phyloP scores from a whole-genome alignment of 352 stramenopile species.

The Aphanomyces invadans region DNA sequence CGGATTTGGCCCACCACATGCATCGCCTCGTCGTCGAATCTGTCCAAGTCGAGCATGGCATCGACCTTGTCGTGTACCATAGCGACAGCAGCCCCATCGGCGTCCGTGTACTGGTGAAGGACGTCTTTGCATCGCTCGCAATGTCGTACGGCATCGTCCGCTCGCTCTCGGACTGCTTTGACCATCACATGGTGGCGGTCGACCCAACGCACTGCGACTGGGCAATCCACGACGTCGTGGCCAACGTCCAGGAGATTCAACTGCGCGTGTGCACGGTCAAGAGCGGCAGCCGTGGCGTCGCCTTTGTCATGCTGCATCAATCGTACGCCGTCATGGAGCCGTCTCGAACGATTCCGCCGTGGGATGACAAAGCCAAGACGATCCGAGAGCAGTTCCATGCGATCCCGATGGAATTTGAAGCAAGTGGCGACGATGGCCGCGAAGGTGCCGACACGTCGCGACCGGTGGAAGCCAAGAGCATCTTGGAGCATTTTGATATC shows the following conservation, averaged over 20 bases:
- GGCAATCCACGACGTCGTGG: conserved; percentile 17
- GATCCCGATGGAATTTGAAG: neutral
- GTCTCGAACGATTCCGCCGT: neutral
- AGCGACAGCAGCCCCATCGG: conserved; percentile 51
- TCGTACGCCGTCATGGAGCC: conserved; percentile 13
- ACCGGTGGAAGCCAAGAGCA: conserved; percentile 6
- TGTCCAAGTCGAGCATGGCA: conserved; percentile 43
- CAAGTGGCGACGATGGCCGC: neutral
- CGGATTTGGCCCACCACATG: conserved; percentile 21
- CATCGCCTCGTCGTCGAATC: conserved; percentile 42
- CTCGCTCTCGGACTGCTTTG: conserved; percentile 3
- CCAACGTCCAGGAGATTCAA: conserved; percentile 10
- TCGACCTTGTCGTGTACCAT: conserved; percentile 64
- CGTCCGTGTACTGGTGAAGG: conserved; percentile 25
- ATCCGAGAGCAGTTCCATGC: neutral
- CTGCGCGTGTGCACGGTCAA: conserved; percentile 8
- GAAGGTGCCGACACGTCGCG: neutral
- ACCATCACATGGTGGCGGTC: conserved; percentile 15
- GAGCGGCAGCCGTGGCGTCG: conserved; percentile 12
- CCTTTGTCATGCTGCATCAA: conserved; percentile 1
- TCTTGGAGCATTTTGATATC: conserved; percentile 24
- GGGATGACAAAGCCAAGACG: conserved; percentile 2
- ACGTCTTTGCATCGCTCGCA: conserved; percentile 7
- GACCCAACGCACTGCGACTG: neutral
- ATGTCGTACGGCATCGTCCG: neutral